Conservation (phyloP, 805 yeast species). For the Wickerhamiella azyma region DNA sequence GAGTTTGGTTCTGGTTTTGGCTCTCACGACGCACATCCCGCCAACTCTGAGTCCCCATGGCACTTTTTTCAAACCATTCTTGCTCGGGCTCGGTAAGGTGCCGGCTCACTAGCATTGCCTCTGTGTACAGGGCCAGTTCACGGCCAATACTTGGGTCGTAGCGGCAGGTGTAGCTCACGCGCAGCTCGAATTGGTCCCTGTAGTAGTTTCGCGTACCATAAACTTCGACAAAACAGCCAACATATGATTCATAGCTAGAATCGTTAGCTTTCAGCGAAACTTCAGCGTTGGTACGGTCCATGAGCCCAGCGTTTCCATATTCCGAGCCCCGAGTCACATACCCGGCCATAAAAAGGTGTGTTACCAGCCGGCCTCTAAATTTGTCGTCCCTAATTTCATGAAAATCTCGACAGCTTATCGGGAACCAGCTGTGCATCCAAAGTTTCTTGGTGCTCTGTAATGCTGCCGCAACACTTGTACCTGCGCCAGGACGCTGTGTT, state of each 20-base stretch:
- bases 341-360: slow-evolving; percentile 1
- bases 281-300: background rate
- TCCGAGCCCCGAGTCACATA: background rate
- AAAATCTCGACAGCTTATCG: background rate
- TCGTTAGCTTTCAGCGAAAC: background rate
- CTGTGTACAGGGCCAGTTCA: background rate
- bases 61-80: background rate
- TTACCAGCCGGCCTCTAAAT: background rate
- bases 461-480: background rate
- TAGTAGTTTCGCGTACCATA: background rate
- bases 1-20: background rate
- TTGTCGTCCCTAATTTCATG: background rate
- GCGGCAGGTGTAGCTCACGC: background rate
- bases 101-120: background rate
- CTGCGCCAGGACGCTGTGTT: slow-evolving; percentile 50
- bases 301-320: background rate
- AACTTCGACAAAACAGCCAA: background rate
- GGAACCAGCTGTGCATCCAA: background rate
- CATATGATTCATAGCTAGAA: background rate
- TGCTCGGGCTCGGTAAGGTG: background rate
- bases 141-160: background rate
- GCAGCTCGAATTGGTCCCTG: background rate
- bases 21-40: background rate
- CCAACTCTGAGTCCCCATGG: background rate
- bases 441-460: background rate